Percentiles rank a stretch among this genome's conserved stretches.
Evolutionary conservation across 306 rosid species (phyloP).

Genomic region (Cicer cuneatum): DNA sequence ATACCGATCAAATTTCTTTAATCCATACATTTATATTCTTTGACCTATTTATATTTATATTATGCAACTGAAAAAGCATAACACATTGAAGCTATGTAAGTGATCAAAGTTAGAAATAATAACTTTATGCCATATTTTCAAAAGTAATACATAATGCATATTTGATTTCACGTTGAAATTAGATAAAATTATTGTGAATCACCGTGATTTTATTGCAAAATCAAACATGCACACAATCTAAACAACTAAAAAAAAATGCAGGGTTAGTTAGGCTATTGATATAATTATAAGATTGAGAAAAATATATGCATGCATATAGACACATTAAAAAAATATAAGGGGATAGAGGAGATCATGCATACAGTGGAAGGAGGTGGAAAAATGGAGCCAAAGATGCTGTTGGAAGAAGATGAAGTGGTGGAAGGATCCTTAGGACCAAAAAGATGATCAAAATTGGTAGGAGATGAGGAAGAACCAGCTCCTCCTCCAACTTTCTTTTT

Average conservation of each 20-base stretch:
- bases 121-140: too few relatives aligned
- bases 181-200: too few relatives aligned
- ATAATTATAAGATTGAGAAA: background rate
- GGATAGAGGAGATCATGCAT: slow-evolving; percentile 25
- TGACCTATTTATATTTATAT: too few relatives aligned
- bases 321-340: background rate
- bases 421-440: slow-evolving; percentile 79
- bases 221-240: background rate
- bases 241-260: background rate
- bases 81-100: too few relatives aligned
- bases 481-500: slow-evolving; percentile 57
- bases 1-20: too few relatives aligned
- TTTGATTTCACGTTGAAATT: too few relatives aligned
- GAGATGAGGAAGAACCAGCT: slow-evolving; percentile 53
- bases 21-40: too few relatives aligned
- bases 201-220: too few relatives aligned
- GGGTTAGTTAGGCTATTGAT: background rate
- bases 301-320: background rate
- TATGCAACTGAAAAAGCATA: too few relatives aligned
- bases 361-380: slow-evolving; percentile 78
- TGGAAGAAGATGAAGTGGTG: slow-evolving; percentile 59
- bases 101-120: too few relatives aligned
- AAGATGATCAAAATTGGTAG: slow-evolving; percentile 70
- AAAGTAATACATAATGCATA: too few relatives aligned
- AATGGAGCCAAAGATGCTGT: slow-evolving; percentile 70